These are phyloP conservation scores for Candida odintsovae DNA, from an alignment of 805 yeast species.

Conservation along the genomic window DNA sequence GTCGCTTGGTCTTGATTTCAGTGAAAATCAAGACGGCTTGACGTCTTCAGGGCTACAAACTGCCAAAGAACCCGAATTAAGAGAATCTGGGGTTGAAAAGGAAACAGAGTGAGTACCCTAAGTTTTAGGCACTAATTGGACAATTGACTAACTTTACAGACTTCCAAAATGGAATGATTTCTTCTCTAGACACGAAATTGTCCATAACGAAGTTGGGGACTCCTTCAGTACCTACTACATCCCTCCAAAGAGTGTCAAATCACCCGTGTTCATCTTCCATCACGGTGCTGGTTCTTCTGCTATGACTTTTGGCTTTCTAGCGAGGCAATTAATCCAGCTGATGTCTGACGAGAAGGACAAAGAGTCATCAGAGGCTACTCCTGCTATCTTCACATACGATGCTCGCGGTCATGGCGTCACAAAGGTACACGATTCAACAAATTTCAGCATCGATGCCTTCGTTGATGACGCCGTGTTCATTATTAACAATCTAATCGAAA, in stretches of 20 bases:
- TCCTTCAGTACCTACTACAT: constrained; percentile 52
- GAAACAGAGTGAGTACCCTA: neutral
- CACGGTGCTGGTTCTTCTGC: constrained; percentile 97
- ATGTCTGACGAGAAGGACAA: constrained; percentile 14
- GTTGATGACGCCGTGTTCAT: constrained; percentile 53
- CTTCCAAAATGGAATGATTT: constrained; percentile 26
- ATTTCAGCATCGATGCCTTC: constrained; percentile 45
- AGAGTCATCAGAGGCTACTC: constrained; percentile 28
- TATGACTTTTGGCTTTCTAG: constrained; percentile 61
- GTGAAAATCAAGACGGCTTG: constrained; percentile 1
- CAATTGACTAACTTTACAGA: neutral
- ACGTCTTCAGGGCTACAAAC: neutral
- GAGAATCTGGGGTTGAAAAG: neutral
- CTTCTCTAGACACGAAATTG: constrained; percentile 26
- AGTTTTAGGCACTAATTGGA: neutral
- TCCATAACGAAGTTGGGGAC: constrained; percentile 19
- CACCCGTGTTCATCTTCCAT: constrained; percentile 67
- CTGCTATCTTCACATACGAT: constrained; percentile 72
- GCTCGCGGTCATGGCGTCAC: constrained; percentile 81
- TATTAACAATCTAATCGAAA: constrained; percentile 32
- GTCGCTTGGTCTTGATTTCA: constrained; percentile 3
- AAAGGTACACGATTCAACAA: constrained; percentile 20
- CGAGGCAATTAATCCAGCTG: constrained; percentile 27
- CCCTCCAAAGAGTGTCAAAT: constrained; percentile 36
- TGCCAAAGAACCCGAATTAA: neutral